Percentiles rank a stretch among this genome's conserved stretches.
phyloP scores from a whole-genome alignment of 2,329 filamentous ascomycete species.

The Exophiala alcalophila region DNA sequence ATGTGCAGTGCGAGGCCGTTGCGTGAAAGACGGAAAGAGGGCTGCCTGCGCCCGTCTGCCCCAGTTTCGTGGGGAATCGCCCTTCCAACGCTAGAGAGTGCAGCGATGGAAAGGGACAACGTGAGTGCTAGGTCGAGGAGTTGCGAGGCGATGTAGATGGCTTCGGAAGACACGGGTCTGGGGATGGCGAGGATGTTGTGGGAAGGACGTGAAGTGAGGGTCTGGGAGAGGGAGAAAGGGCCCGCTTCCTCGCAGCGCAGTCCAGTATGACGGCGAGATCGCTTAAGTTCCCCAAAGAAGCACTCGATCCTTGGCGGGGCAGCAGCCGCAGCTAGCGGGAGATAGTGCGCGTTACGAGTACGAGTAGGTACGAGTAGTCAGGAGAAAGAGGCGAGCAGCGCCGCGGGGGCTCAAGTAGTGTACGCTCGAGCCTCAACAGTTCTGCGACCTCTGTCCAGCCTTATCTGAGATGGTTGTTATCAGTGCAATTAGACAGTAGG shows the following conservation, averaged over 20 bases:
- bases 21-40: neutral
- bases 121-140: neutral
- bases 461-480: too few species aligned
- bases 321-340: neutral
- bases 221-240: neutral
- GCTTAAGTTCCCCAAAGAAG: slow-evolving; percentile 3
- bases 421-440: too few species aligned
- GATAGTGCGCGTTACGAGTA: too few species aligned
- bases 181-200: slow-evolving; percentile 1
- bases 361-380: too few species aligned
- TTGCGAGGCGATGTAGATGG: neutral
- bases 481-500: too few species aligned
- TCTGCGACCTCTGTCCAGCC: too few species aligned
- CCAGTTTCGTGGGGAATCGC: too few species aligned
- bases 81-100: too few species aligned
- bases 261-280: neutral
- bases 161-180: neutral
- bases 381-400: too few species aligned
- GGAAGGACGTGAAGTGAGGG: neutral
- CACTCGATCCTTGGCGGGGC: neutral
- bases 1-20: slow-evolving; percentile 12
- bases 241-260: neutral
- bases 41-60: too few species aligned
- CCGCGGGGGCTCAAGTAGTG: too few species aligned
- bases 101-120: neutral